Base-by-base conservation (phyloP, 2,329 filamentous ascomycete species). In the Talaromyces sp. region DNA sequence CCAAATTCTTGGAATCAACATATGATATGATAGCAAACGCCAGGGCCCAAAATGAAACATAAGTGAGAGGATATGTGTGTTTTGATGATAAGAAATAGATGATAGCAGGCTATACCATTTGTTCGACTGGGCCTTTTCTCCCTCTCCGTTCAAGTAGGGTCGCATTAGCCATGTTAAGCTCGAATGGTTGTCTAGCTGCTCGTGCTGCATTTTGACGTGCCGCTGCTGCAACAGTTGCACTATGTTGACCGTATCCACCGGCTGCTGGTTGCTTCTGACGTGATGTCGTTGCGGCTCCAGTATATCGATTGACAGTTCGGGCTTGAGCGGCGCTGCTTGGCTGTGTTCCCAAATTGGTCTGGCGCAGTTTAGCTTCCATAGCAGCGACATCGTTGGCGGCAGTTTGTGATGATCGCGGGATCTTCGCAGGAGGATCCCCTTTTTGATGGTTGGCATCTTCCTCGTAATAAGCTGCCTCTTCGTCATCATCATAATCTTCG, bases 141-240 rank as follows among this genome's bases (percentile, higher is more conserved):
- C 75, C 73, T 56, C 75, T 86, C 71, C 93, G 87, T 37, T 93
- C 93, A 4, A 99, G 82, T 61, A 99, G 79, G 1, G 93, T 98
- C 1, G 95, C 91, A 64, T 95, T 95, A 69, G 96, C 92, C 43
- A 99, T 81, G 73, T 88, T 97, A 56, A 99, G 85, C 78, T 99
- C 95, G 70, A 99, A 99, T 0, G 90, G 88, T 37, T 92, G 93
- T 77, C 89, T 91, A 70, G 90, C 87, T 68, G 87, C 85, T 37
- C 86, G 83, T 52, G 89, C 87, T 47, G 95, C 92, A 73, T 92
- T 92, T 73, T 91, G 88, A 71, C 90, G 89, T 3, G 92, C 93
- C 0, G 93, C 93, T 0, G 91, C 89, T 0, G 93, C 91, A 0
- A 97, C 90, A 1, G 90, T 84, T 0, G 93, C 87, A 62, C 90